Evolutionary conservation across 2,329 filamentous ascomycete genomes (phyloP).

Genomic region (Nemania diffusa): DNA sequence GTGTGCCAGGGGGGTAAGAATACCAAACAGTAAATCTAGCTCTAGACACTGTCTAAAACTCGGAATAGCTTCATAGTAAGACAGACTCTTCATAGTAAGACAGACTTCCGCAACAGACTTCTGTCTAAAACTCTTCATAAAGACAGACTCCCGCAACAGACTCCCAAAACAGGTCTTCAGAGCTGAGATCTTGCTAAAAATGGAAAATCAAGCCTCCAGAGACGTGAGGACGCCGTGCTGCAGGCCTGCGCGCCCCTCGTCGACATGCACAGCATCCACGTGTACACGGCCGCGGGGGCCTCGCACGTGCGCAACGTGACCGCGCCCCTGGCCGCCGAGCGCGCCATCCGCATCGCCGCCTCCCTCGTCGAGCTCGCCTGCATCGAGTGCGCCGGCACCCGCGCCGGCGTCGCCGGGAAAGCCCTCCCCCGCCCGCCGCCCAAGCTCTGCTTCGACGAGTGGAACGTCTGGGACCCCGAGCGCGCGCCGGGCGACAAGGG

Average conservation of each 20-base stretch:
- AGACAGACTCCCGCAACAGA: too few relatives aligned
- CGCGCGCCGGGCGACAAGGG: slow-evolving; percentile 77
- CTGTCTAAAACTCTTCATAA: too few relatives aligned
- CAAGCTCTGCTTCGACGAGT: slow-evolving; percentile 84
- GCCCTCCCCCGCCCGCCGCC: slow-evolving; percentile 72
- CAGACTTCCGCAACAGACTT: too few relatives aligned
- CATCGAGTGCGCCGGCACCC: slow-evolving; percentile 74
- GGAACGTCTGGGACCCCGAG: slow-evolving; percentile 83
- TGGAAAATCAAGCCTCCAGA: too few relatives aligned
- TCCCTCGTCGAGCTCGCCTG: slow-evolving; percentile 77
- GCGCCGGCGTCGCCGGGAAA: slow-evolving; percentile 65
- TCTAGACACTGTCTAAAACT: too few relatives aligned
- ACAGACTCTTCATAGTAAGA: too few relatives aligned
- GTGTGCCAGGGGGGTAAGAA: too few relatives aligned
- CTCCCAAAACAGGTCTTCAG: too few relatives aligned
- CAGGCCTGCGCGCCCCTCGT: slow-evolving; percentile 74
- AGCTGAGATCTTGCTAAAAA: too few relatives aligned
- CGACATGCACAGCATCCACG: slow-evolving; percentile 84
- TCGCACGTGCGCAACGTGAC: slow-evolving; percentile 62
- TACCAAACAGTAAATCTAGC: too few relatives aligned
- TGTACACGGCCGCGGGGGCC: slow-evolving; percentile 72
- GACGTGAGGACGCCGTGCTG: too few relatives aligned
- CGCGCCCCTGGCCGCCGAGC: slow-evolving; percentile 75
- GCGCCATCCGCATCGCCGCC: slow-evolving; percentile 76
- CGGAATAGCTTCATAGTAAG: too few relatives aligned